Percentiles rank a stretch among this genome's conserved stretches.
Evolutionary conservation across 2,329 filamentous ascomycete species (phyloP).

Genomic region (Emergomyces pasteurianus): DNA sequence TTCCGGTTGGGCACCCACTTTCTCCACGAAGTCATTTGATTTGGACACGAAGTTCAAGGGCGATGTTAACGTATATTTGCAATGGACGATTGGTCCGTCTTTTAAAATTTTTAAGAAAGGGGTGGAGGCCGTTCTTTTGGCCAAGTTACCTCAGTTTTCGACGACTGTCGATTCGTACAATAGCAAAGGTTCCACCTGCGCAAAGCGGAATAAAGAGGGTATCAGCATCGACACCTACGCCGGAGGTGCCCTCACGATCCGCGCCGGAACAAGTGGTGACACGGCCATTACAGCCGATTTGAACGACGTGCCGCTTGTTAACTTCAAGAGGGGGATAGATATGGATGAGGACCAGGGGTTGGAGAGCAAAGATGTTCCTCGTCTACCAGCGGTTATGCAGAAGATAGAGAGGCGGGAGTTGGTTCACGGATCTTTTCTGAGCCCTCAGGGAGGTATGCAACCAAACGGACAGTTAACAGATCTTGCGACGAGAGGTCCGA

Average conservation of each 20-base stretch:
- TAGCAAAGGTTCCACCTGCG: slow-evolving; percentile 1
- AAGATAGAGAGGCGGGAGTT: background rate
- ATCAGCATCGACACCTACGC: slow-evolving; percentile 4
- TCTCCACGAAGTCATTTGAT: background rate
- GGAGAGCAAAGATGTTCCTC: background rate
- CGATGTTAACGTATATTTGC: background rate
- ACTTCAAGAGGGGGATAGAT: background rate
- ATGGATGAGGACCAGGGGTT: background rate
- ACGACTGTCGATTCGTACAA: background rate
- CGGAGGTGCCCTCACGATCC: slow-evolving; percentile 2
- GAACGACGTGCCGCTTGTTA: slow-evolving; percentile 1
- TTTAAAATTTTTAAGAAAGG: background rate
- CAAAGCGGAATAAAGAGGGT: background rate
- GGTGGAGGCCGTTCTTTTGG: background rate
- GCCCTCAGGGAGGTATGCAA: background rate
- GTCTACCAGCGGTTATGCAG: background rate
- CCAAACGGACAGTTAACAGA: background rate
- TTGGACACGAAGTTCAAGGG: background rate
- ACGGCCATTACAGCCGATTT: background rate
- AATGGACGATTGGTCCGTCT: background rate
- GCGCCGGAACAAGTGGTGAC: slow-evolving; percentile 4
- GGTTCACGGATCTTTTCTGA: background rate
- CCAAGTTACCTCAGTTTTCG: background rate
- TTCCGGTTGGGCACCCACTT: background rate
- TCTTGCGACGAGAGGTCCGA: background rate